These are phyloP conservation scores for Paraurostyla sp. DNA, from an alignment of 73 alveolate genomes.

Conservation along the genomic window DNA sequence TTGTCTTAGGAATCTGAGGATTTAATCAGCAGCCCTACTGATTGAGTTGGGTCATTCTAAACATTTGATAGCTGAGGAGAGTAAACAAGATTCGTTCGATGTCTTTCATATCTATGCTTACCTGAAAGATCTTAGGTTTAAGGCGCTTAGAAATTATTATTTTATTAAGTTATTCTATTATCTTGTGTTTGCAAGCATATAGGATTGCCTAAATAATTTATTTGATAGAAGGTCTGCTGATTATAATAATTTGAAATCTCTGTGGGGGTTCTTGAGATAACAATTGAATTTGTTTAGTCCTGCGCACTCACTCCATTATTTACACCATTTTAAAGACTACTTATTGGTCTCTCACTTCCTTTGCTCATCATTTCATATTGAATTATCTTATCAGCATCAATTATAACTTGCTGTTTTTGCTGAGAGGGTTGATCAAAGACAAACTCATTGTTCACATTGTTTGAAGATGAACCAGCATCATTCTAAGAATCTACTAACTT, in stretches of 20 bases:
- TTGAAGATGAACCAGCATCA: conserved; percentile 9
- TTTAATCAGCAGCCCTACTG: too few relatives aligned
- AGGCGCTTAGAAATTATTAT: neutral
- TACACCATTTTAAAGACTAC: neutral
- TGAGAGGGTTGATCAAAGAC: neutral
- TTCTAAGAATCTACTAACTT: conserved; percentile 7
- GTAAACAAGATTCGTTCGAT: too few relatives aligned
- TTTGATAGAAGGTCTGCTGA: neutral
- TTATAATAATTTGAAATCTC: conserved; percentile 36
- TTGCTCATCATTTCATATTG: conserved; percentile 41
- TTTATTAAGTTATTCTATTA: neutral
- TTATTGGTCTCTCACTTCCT: conserved; percentile 45
- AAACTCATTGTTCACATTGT: neutral
- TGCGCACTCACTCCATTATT: neutral
- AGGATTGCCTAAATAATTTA: conserved; percentile 9
- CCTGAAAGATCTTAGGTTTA: neutral
- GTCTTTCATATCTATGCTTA: too few relatives aligned
- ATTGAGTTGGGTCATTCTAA: too few relatives aligned
- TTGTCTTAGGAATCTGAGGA: too few relatives aligned
- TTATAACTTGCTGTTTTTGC: neutral
- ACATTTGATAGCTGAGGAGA: too few relatives aligned
- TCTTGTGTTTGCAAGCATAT: too few relatives aligned
- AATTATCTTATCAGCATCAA: conserved; percentile 29
- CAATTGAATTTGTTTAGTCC: neutral
- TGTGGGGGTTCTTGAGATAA: conserved; percentile 20